A percentile compares a stretch with the other conserved stretches of the same genome.
phyloP scores from a whole-genome alignment of 1,284 basidiomycete species.

The Trametes polyzona region DNA sequence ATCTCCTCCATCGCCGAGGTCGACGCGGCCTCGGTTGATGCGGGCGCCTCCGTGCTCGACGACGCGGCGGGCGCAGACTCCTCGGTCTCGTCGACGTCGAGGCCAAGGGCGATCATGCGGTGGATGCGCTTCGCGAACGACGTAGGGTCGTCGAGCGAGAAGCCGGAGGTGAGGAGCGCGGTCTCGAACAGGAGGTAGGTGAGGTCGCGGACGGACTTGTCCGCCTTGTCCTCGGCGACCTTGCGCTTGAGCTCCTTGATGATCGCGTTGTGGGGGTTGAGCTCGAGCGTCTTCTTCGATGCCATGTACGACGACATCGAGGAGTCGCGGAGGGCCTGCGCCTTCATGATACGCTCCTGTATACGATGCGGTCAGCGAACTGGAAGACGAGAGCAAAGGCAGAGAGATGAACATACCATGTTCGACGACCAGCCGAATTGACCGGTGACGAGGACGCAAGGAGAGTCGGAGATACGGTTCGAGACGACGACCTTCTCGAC shows the following conservation, averaged over 20 bases:
- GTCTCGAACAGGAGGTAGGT: constrained; percentile 98
- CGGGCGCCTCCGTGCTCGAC: constrained; percentile 45
- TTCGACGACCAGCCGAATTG: constrained; percentile 99
- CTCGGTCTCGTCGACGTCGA: constrained; percentile 82
- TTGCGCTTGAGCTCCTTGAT: constrained; percentile 96
- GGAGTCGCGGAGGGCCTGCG: constrained; percentile 97
- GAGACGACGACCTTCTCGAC: constrained; percentile 99
- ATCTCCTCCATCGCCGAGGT: constrained; percentile 88
- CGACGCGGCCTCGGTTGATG: constrained; percentile 57
- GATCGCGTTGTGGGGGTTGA: constrained; percentile 94
- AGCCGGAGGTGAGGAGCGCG: constrained; percentile 91
- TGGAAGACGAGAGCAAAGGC: background rate
- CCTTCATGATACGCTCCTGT: constrained; percentile 99
- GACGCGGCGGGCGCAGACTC: constrained; percentile 43
- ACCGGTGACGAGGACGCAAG: constrained; percentile 96
- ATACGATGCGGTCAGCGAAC: constrained; percentile 20
- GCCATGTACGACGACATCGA: constrained; percentile 99
- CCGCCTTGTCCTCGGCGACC: constrained; percentile 95
- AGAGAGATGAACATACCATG: constrained; percentile 66
- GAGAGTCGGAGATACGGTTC: constrained; percentile 96
- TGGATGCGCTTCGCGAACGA: constrained; percentile 96
- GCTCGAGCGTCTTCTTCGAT: constrained; percentile 98
- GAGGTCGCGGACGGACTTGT: constrained; percentile 97
- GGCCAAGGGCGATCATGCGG: constrained; percentile 92
- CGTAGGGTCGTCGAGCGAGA: constrained; percentile 94